Percentiles rank a stretch among this genome's conserved stretches.
phyloP scores from a whole-genome alignment of 2,329 filamentous ascomycete genomes.

The Phyllosticta capitalensis region DNA sequence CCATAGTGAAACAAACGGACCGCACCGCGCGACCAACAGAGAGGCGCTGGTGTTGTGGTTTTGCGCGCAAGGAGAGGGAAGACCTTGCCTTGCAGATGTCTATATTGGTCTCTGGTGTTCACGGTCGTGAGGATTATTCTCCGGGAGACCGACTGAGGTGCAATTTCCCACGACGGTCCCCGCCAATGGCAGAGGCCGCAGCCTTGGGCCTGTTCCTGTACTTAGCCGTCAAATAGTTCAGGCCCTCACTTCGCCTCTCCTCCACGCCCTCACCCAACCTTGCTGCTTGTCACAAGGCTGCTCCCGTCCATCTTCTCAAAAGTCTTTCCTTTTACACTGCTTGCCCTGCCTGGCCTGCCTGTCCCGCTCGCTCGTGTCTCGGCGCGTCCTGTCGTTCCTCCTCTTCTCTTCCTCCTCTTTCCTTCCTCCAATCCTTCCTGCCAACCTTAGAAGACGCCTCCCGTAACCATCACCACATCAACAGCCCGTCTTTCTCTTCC shows the following conservation, averaged over 20 bases:
- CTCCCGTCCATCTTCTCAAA: background rate
- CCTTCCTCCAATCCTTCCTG: background rate
- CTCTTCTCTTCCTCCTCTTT: background rate
- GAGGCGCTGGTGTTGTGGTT: background rate
- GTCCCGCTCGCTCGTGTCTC: background rate
- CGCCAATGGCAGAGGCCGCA: background rate
- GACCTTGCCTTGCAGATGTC: too few species aligned
- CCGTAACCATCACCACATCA: background rate
- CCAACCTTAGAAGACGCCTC: background rate
- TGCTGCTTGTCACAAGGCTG: background rate
- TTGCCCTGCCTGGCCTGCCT: background rate
- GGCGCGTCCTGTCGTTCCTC: background rate
- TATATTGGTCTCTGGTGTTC: too few species aligned
- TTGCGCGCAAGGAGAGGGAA: too few species aligned
- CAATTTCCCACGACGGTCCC: background rate
- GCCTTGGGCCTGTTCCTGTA: background rate
- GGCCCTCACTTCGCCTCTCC: background rate
- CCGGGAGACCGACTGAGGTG: background rate
- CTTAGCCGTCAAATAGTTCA: background rate
- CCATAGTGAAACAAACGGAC: background rate
- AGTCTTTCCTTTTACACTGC: background rate
- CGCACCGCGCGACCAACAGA: background rate
- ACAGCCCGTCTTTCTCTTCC: background rate
- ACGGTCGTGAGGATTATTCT: too few species aligned
- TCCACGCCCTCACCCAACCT: background rate